Evolutionary conservation across 2,329 filamentous ascomycete species (phyloP).

Genomic region (Aureobasidium namibiae): DNA sequence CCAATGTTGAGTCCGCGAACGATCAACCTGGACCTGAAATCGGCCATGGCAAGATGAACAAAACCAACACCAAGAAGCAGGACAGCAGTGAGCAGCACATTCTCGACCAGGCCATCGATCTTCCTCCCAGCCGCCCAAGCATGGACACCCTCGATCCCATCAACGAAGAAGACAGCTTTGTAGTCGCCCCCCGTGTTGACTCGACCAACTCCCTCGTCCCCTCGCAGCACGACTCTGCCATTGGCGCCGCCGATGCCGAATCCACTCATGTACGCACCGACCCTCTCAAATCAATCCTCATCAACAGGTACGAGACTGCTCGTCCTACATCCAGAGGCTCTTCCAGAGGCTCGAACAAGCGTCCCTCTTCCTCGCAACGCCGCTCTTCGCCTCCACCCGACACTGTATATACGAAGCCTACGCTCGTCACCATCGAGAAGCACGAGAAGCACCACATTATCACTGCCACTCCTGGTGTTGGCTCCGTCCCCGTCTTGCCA

Average conservation of each 20-base stretch:
- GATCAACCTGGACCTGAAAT: slow-evolving; percentile 19
- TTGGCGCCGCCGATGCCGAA: background rate
- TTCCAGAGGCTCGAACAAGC: slow-evolving; percentile 15
- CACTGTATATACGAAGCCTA: slow-evolving; percentile 14
- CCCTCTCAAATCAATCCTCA: slow-evolving; percentile 21
- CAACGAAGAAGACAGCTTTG: slow-evolving; percentile 23
- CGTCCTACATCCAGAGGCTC: too few species aligned
- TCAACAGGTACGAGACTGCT: slow-evolving; percentile 23
- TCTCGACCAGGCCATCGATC: background rate
- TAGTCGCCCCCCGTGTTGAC: background rate
- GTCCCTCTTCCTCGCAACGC: slow-evolving; percentile 15
- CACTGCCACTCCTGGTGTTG: slow-evolving; percentile 18
- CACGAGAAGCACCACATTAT: slow-evolving; percentile 18
- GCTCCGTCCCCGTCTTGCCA: slow-evolving; percentile 8
- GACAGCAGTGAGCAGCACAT: background rate
- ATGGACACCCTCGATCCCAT: slow-evolving; percentile 26
- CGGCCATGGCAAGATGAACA: slow-evolving; percentile 21
- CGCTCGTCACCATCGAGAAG: slow-evolving; percentile 15
- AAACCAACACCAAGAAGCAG: slow-evolving; percentile 2
- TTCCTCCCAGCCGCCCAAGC: slow-evolving; percentile 15
- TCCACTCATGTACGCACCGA: slow-evolving; percentile 20
- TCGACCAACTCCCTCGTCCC: slow-evolving; percentile 4
- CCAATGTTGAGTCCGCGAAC: slow-evolving; percentile 8
- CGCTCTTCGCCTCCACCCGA: slow-evolving; percentile 16
- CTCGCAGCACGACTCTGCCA: slow-evolving; percentile 8